Percentiles rank a stretch among this genome's conserved stretches.
Conservation (phyloP, 495 filamentous ascomycete genomes). For the Chaetomium cochliodes region DNA sequence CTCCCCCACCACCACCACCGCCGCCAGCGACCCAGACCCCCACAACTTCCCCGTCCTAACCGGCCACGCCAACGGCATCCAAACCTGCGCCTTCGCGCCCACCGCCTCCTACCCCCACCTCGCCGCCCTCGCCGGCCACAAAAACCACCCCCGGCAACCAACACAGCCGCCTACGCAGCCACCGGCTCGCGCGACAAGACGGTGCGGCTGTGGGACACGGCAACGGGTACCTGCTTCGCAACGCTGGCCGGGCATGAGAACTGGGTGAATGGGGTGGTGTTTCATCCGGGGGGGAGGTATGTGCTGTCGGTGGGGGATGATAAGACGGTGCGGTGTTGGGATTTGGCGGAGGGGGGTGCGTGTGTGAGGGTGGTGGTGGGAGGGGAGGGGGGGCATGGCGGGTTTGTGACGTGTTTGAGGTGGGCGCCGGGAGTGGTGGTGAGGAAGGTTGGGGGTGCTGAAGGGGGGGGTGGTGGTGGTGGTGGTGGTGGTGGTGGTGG, state of each 20-base stretch:
- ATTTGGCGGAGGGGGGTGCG: constrained; percentile 82
- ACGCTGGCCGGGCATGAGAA: constrained; percentile 91
- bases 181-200: constrained; percentile 89
- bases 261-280: constrained; percentile 84
- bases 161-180: constrained; percentile 92
- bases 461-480: constrained; percentile 38
- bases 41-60: constrained; percentile 68
- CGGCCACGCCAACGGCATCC: constrained; percentile 87
- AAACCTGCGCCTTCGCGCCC: constrained; percentile 88
- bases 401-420: constrained; percentile 81
- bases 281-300: constrained; percentile 93
- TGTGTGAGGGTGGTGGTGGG: constrained; percentile 86
- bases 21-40: too few species aligned
- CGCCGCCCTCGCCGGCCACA: constrained; percentile 70
- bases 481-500: constrained; percentile 51
- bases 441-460: constrained; percentile 47
- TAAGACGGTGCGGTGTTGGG: constrained; percentile 93
- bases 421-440: constrained; percentile 80
- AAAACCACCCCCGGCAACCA: constrained; percentile 68
- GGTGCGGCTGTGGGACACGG: constrained; percentile 85
- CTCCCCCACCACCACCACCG: constrained; percentile 18
- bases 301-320: constrained; percentile 83
- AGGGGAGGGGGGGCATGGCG: constrained; percentile 73
- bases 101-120: constrained; percentile 75
- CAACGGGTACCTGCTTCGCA: constrained; percentile 71